These are phyloP conservation scores for Emergomyces africanus DNA, from an alignment of 2,329 filamentous ascomycete species.

Conservation along the genomic window DNA sequence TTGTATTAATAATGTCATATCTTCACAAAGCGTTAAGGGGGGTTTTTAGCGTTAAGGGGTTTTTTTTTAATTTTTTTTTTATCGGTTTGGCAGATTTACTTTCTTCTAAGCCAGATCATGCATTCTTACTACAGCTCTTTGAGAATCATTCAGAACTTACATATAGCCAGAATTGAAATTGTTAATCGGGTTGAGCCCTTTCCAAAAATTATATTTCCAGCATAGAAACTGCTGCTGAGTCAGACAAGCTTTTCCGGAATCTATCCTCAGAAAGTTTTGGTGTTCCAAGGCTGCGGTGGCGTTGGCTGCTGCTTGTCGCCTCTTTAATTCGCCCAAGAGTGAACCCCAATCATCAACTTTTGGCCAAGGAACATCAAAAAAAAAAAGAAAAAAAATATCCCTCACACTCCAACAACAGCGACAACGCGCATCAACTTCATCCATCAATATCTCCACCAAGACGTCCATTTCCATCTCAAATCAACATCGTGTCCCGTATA, in stretches of 20 bases:
- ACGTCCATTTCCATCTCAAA: constrained; percentile 13
- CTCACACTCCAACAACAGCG: not conserved
- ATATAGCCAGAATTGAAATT: not conserved
- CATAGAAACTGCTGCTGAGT: not conserved
- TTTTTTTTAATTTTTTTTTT: not conserved
- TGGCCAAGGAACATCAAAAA: constrained; percentile 4
- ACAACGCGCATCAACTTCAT: constrained; percentile 2
- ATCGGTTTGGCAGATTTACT: not conserved
- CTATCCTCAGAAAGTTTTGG: no score
- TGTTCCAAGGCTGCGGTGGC: not conserved
- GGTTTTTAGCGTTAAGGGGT: not conserved
- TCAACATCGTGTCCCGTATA: constrained; percentile 1
- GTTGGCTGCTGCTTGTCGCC: not conserved
- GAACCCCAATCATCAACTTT: not conserved
- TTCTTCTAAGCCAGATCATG: not conserved
- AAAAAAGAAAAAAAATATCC: no score
- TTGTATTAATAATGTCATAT: constrained; percentile 3
- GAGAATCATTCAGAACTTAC: not conserved
- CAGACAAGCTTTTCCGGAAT: no score
- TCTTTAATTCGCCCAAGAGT: not conserved
- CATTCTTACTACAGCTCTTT: not conserved
- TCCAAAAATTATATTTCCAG: not conserved
- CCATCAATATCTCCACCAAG: constrained; percentile 13
- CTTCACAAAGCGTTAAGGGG: not conserved
- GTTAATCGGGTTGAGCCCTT: no score